A percentile compares a stretch with the other conserved stretches of the same genome.
These are phyloP conservation scores for Mortierella sp. DNA, from an alignment of 371 early-diverging fungal species.

Conservation along the genomic window DNA sequence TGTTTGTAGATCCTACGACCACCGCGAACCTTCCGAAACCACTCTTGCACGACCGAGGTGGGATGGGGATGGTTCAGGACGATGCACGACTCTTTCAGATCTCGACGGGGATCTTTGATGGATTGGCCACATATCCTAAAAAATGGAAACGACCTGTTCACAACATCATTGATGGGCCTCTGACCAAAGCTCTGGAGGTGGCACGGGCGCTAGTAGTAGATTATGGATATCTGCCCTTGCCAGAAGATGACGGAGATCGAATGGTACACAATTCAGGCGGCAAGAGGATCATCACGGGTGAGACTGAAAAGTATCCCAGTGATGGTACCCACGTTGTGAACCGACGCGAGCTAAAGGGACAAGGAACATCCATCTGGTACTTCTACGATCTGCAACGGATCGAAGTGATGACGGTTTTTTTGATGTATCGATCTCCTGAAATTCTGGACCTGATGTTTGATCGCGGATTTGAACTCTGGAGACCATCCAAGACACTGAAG, in stretches of 20 bases:
- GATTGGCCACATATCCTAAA: slow-evolving; percentile 22
- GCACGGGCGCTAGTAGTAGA: slow-evolving; percentile 20
- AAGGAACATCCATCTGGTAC: slow-evolving; percentile 42
- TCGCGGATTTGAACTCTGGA: slow-evolving; percentile 15
- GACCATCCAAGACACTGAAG: background rate
- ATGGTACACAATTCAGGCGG: slow-evolving; percentile 31
- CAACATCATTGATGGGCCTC: slow-evolving; percentile 33
- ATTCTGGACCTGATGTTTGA: slow-evolving; percentile 39
- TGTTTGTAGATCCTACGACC: background rate
- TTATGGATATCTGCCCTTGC: slow-evolving; percentile 48
- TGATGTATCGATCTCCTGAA: slow-evolving; percentile 22
- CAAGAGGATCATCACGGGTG: slow-evolving; percentile 20
- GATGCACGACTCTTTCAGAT: slow-evolving; percentile 45
- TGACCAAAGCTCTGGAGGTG: slow-evolving; percentile 11
- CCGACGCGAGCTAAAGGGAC: slow-evolving; percentile 24
- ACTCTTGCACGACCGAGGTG: background rate
- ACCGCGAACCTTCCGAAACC: slow-evolving; percentile 3
- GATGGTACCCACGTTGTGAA: slow-evolving; percentile 38
- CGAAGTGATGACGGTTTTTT: slow-evolving; percentile 31
- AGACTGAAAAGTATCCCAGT: slow-evolving; percentile 22
- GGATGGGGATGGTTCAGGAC: slow-evolving; percentile 29
- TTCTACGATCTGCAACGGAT: slow-evolving; percentile 36
- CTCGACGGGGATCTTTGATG: slow-evolving; percentile 39
- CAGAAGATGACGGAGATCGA: slow-evolving; percentile 44
- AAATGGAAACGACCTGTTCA: slow-evolving; percentile 13